Conservation (phyloP, 2,329 filamentous ascomycete species). For the Aspergillus spinulosporus region DNA sequence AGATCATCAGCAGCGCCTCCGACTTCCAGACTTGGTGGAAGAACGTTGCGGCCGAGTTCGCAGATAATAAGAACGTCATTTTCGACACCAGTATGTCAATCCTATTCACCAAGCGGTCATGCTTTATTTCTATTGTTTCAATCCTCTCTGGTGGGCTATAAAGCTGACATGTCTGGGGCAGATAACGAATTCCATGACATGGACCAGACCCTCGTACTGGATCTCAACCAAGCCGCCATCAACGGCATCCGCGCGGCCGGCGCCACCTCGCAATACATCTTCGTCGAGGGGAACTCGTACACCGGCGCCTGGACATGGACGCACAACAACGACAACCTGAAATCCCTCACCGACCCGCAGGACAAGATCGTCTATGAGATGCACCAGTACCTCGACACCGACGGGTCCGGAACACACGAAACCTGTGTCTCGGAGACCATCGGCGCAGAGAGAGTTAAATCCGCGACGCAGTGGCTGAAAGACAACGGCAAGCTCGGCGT, state of each 20-base stretch:
- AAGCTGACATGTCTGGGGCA: constrained; percentile 20
- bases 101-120: neutral
- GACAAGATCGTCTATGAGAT: constrained; percentile 51
- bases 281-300: constrained; percentile 58
- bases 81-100: constrained; percentile 57
- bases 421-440: constrained; percentile 25
- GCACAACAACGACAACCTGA: constrained; percentile 45
- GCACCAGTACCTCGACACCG: constrained; percentile 51
- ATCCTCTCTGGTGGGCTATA: no score
- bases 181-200: constrained; percentile 67
- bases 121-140: no score
- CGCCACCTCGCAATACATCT: constrained; percentile 59
- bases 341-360: constrained; percentile 56
- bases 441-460: constrained; percentile 13
- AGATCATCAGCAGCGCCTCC: constrained; percentile 41
- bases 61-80: constrained; percentile 57
- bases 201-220: constrained; percentile 59
- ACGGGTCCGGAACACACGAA: constrained; percentile 54
- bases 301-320: constrained; percentile 54
- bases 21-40: constrained; percentile 61
- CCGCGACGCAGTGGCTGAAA: constrained; percentile 17
- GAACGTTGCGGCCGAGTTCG: constrained; percentile 57
- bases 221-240: constrained; percentile 66
- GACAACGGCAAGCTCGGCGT: constrained; percentile 16
- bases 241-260: constrained; percentile 61